Conservation (phyloP, 345 rosid genomes). For the Citrus hindsii region DNA sequence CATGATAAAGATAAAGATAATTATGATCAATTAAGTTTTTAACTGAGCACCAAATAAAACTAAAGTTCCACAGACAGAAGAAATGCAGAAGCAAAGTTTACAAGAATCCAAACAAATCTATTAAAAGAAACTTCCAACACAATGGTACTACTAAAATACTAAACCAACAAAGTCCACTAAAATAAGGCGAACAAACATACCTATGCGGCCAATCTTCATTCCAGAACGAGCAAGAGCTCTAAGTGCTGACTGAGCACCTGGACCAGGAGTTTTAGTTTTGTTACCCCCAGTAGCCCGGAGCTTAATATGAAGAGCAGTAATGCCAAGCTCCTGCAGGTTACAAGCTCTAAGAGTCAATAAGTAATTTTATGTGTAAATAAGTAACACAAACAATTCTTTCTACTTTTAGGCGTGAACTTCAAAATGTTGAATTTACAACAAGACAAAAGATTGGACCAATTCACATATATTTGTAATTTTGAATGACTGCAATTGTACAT, state of each 20-base stretch:
- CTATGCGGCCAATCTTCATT: slow-evolving; percentile 93
- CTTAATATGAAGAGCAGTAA: slow-evolving; percentile 78
- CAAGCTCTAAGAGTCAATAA: not conserved
- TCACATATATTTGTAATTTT: not conserved
- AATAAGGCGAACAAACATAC: slow-evolving; percentile 17
- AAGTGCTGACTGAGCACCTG: slow-evolving; percentile 90
- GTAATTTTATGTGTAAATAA: not conserved
- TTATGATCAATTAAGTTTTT: too few species aligned
- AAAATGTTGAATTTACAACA: not conserved
- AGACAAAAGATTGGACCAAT: not conserved
- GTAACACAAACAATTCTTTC: not conserved
- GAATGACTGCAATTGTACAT: not conserved
- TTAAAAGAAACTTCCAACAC: not conserved
- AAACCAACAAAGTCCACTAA: not conserved
- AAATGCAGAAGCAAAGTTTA: not conserved
- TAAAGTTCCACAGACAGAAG: not conserved
- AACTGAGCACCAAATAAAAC: too few species aligned
- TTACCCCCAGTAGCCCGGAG: slow-evolving; percentile 89
- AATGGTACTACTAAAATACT: not conserved
- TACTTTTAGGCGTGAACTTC: not conserved
- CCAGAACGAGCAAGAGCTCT: slow-evolving; percentile 96
- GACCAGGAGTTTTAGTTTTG: slow-evolving; percentile 85
- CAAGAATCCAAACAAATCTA: not conserved
- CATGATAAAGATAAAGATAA: too few species aligned
- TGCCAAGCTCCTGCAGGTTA: slow-evolving; percentile 65